These are phyloP conservation scores for Fagopyrum esculentum DNA, from an alignment of 148 eudicot species.

Conservation along the genomic window DNA sequence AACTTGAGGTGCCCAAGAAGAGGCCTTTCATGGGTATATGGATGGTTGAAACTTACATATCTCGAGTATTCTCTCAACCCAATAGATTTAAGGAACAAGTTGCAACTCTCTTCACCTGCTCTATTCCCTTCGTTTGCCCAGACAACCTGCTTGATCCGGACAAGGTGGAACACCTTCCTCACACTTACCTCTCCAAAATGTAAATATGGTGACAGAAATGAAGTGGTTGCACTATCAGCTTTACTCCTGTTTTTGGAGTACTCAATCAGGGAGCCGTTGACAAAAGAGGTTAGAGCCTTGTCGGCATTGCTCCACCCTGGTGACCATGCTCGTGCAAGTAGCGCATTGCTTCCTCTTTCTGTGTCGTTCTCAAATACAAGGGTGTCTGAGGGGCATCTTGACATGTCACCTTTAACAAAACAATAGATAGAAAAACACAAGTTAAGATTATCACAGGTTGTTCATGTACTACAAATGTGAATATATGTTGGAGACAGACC, in stretches of 20 bases:
- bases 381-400: constrained; percentile 61
- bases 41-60: constrained; percentile 93
- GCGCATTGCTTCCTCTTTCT: constrained; percentile 93
- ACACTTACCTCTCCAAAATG: constrained; percentile 97
- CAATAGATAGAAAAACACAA: too few species aligned
- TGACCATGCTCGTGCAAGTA: constrained; percentile 98
- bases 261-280: constrained; percentile 77
- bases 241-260: constrained; percentile 81
- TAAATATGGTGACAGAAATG: constrained; percentile 91
- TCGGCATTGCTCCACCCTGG: constrained; percentile 98
- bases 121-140: constrained; percentile 92
- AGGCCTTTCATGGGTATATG: constrained; percentile 89
- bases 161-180: constrained; percentile 77
- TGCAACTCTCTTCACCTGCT: constrained; percentile 89
- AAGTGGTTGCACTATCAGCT: constrained; percentile 96
- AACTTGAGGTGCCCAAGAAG: constrained; percentile 82
- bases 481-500: constrained; percentile 25
- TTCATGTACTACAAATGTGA: too few species aligned
- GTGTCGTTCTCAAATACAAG: constrained; percentile 76
- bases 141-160: constrained; percentile 74
- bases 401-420: constrained; percentile 54
- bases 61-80: constrained; percentile 95
- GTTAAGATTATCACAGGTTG: too few species aligned
- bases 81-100: constrained; percentile 86
- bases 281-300: constrained; percentile 74